Evolutionary conservation across 1,284 basidiomycete genomes (phyloP), one percentile per base, ranked within the genome.

Genomic region (Ceratobasidium sp.): DNA sequence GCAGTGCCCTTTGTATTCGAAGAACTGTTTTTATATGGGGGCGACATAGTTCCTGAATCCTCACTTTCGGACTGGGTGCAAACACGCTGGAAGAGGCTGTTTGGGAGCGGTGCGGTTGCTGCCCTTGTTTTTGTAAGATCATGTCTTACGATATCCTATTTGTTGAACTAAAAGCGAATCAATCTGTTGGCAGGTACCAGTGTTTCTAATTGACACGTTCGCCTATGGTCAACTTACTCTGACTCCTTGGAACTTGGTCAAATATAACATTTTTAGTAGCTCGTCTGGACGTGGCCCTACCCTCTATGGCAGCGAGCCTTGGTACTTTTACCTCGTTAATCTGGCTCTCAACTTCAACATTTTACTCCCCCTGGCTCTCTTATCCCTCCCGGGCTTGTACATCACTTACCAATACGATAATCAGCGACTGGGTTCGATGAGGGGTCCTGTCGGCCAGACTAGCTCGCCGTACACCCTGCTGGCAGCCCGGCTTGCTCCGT

Each of bases 291-390:
- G 90, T n/a, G 93, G 94, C 0, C 95, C 97, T 12, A 87, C 92
- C 72, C 87, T 99, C 21, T 99, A 98, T 80, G 97, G 97, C 58
- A 94, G 92, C n/a, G 92, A 92, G 71, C 93, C 96, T 0, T 86
- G 88, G 84, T 83, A 87, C 72, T 97, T 89, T 81, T 97, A 97
- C 82, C 76, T 96, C 75, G 82, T 87, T 77, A 97, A 97, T 81
- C 88, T 98, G 45, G 82, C 92, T 73, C 87, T 99, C 76, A 98
- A 97, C 84, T 97, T 98, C 86, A 98, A 98, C 81, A 81, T 96
- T 73, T 81, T 96, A 60, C 81, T 92, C 10, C 89, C 90, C 0
- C 86, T 98, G 57, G 94, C 96, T 0, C 82, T 97, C 8, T 75
- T 89, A 6, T 89, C 95, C 3, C 82, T 96, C 16, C 97, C 97